A percentile compares a stretch with the other conserved stretches of the same genome.
Conservation (phyloP, 2,329 filamentous ascomycete species). For the Calonectria naviculata region DNA sequence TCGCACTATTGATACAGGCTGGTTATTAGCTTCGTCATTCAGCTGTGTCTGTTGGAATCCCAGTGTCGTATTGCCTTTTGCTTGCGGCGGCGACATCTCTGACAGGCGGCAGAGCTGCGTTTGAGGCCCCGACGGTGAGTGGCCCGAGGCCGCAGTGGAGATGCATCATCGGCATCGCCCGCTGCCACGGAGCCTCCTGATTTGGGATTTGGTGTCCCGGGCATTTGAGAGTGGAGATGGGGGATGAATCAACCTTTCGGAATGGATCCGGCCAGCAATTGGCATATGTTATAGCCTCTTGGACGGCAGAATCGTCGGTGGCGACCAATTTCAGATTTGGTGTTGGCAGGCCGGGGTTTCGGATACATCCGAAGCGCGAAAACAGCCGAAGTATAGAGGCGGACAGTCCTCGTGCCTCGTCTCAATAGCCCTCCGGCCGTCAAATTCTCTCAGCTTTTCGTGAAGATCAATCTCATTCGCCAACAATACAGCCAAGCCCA, state of each 20-base stretch:
- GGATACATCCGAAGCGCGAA: background rate
- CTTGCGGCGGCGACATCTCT: constrained; percentile 36
- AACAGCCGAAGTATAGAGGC: background rate
- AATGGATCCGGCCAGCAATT: background rate
- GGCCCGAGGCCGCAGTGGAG: background rate
- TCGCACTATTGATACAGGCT: constrained; percentile 26
- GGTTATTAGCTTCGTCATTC: background rate
- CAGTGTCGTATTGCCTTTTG: constrained; percentile 23
- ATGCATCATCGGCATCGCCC: background rate
- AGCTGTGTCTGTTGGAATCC: background rate
- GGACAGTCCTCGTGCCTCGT: background rate
- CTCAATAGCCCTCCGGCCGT: background rate
- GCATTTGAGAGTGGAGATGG: background rate
- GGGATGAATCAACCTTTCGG: background rate
- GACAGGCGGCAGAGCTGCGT: constrained; percentile 32
- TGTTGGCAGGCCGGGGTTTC: background rate
- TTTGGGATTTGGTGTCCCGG: background rate
- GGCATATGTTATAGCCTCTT: background rate
- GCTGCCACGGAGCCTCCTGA: background rate
- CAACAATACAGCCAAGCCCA: too few species aligned
- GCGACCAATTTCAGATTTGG: background rate
- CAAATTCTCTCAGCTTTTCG: background rate
- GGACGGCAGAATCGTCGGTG: background rate
- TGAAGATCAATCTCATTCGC: background rate
- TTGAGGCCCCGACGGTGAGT: constrained; percentile 30